Percentiles rank a stretch among this genome's conserved stretches.
Evolutionary conservation across 805 yeast species (phyloP).

Genomic region (Kodamaea restingae): DNA sequence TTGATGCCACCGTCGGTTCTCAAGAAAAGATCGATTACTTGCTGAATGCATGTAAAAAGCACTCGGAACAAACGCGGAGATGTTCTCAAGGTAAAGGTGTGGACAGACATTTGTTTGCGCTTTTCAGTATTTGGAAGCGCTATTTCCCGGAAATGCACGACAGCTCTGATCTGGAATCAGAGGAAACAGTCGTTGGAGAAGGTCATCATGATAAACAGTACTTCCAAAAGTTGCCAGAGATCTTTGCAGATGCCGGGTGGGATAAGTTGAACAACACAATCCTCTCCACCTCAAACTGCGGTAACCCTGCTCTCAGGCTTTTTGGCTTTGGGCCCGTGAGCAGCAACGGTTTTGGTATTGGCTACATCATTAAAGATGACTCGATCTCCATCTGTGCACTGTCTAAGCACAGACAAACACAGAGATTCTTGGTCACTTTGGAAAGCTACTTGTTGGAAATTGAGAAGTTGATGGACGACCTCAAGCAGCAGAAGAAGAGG

Average conservation of each 20-base stretch:
- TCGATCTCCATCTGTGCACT: constrained; percentile 50
- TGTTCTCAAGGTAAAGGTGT: constrained; percentile 83
- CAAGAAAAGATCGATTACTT: constrained; percentile 57
- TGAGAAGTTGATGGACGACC: constrained; percentile 29
- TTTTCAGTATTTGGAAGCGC: constrained; percentile 82
- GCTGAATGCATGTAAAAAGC: constrained; percentile 66
- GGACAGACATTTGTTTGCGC: constrained; percentile 85
- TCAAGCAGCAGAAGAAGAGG: constrained; percentile 12
- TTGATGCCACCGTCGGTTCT: constrained; percentile 59
- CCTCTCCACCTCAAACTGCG: constrained; percentile 62
- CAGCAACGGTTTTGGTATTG: constrained; percentile 57
- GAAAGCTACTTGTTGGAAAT: constrained; percentile 48
- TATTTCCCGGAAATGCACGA: constrained; percentile 28
- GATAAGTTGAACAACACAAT: constrained; percentile 75
- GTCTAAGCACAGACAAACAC: constrained; percentile 59
- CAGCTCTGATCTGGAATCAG: constrained; percentile 17
- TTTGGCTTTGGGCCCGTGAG: constrained; percentile 61
- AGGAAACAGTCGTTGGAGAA: constrained; percentile 25
- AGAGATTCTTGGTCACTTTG: constrained; percentile 50
- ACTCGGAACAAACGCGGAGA: constrained; percentile 60
- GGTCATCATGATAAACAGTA: constrained; percentile 9
- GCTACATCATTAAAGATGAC: constrained; percentile 51
- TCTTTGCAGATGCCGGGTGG: constrained; percentile 88
- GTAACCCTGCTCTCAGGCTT: constrained; percentile 54
- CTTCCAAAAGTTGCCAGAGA: constrained; percentile 52